Base-by-base conservation (phyloP, 2,329 filamentous ascomycete species). In the Calonectria multiphialidica region DNA sequence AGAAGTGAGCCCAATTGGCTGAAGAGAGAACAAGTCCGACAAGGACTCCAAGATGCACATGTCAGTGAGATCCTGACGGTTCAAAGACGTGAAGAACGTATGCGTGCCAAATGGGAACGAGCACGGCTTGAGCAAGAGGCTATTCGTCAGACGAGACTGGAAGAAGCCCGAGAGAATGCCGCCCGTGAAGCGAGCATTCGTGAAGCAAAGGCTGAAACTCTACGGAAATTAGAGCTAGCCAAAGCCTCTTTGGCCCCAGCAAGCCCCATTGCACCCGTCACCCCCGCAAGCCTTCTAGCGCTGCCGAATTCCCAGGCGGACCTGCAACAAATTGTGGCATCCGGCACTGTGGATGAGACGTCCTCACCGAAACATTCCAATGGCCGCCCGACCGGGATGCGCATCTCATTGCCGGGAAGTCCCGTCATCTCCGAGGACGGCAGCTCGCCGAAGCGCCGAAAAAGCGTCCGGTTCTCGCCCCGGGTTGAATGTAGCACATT, bases 1-100 rank as follows among this genome's bases (percentile, higher is more conserved):
- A 92, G 97, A 78, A 98, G 96, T 87, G 96, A 99, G 82, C 96
- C 96, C 3, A 97, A 92, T 77, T 99, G 97, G 97, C 84, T 98
- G 63, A 94, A 94, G 75, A 89, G 94, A 74, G 95, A 98, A 83
- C 93, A 94, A 82, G 92, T 93, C 33, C 90, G 93, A 63, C 89
- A 89, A 71, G 94, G 94, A 13, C 83, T 92, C 18, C 85, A 92
- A 30, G 89, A 90, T 37, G 87, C 86, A 28, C 88, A 91, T 75
- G 97, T 97, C 50, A 96, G 93, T 77, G 96, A 98, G 84, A 93
- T 97, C 73, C 87, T 92, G 66, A 99, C 96, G 3, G 89, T 90
- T 44, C 89, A 92, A 77, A 88, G 97, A 72, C 90, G 97, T 79
- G 91, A 94, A 75, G 95, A 98, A 82, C 91, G 97, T 55, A 92